Evolutionary conservation across 1,284 basidiomycete genomes (phyloP), one percentile per base, ranked within the genome.

Genomic region (Coriolopsis trogii): DNA sequence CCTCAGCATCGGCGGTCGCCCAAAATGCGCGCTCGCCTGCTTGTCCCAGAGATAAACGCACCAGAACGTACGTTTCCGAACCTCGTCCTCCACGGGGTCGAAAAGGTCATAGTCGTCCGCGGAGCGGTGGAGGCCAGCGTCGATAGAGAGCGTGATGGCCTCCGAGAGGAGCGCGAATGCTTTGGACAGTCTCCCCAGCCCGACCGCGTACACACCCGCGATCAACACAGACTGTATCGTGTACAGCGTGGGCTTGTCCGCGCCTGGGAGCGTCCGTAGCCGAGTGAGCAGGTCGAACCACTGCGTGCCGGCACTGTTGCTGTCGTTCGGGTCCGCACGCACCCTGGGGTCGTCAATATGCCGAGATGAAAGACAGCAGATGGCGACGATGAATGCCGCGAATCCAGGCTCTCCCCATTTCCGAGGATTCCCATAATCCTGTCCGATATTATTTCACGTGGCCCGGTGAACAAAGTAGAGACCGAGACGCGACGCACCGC

Each of bases 341-440:
- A 93, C 91, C 39, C 93, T 84, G 5, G 87, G 86, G 69, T 95
- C 93, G 66, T 95, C 93, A 55, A 93, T 89, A 66, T 95, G 93
- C 31, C 93, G 80, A 1, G 91, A 94, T 1, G 92, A 89, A 2
- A 95, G 78, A 58, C 91, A 94, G 67, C 93, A 95, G 28, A 95
- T 79, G 1, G 92, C 82, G 12, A 95, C 91, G 55, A 95, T 91
- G 67, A 95, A 94, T 18, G 91, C 84, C 20, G 90, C 91, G 62
- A 95, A 95, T 6, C 93, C 93, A 16, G 93, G 91, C 69, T 94
- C 92, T 31, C 89, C 90, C 93, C 93, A 95, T 75, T 93, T 93
- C 69, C 83, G 81, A 39, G 93, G 93, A 60, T 93, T 91, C 41
- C 91, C 91, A 65, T 95, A 95, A 70, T 95, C 93, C 87, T 90